A percentile compares a stretch with the other conserved stretches of the same genome.
Evolutionary conservation across 345 rosid genomes (phyloP).

Genomic region (Conringia planisiliqua): DNA sequence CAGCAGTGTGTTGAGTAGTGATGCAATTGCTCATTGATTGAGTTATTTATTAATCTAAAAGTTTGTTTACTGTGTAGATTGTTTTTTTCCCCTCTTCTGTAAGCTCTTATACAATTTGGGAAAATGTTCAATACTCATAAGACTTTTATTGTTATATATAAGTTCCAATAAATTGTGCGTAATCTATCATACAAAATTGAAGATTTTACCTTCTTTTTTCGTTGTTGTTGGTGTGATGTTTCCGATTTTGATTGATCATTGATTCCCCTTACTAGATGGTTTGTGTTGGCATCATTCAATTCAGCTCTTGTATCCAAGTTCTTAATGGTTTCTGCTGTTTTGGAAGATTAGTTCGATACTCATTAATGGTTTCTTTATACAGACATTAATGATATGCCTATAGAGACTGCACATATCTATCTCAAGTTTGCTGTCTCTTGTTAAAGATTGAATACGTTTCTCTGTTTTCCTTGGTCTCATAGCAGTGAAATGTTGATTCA

Average conservation of each 20-base stretch:
- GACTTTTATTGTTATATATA: neutral
- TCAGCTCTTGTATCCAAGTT: neutral
- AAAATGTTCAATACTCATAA: neutral
- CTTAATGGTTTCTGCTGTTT: neutral
- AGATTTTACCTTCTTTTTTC: neutral
- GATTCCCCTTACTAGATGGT: neutral
- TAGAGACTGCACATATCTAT: neutral
- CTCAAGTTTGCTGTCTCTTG: neutral
- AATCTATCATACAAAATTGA: neutral
- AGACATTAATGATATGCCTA: neutral
- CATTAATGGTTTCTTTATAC: neutral
- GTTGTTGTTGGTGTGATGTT: neutral
- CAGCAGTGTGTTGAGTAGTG: constrained; percentile 33
- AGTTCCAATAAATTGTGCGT: neutral
- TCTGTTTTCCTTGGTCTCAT: neutral
- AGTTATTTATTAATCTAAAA: too few relatives aligned
- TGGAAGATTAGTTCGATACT: neutral
- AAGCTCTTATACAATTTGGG: neutral
- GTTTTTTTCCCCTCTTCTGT: neutral
- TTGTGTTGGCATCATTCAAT: neutral
- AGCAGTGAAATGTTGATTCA: too few relatives aligned
- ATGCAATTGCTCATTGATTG: constrained; percentile 62
- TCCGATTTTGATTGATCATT: constrained; percentile 1
- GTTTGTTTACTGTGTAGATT: constrained; percentile 16
- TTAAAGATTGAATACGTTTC: neutral